phyloP scores from a whole-genome alignment of 164 flowering plant species.

The Taxillus chinensis region DNA sequence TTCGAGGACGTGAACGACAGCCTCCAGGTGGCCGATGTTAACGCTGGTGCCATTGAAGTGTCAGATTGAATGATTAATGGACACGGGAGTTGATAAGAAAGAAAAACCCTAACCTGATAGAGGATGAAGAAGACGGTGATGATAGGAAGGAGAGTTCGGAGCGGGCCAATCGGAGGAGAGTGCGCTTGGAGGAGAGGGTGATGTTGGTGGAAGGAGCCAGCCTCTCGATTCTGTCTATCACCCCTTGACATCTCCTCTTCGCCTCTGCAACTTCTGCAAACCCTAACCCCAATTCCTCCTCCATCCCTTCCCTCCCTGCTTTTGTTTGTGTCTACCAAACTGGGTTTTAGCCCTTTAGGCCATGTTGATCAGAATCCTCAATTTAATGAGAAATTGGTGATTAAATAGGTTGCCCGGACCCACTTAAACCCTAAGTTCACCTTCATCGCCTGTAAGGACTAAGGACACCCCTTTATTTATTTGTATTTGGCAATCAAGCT shows the following conservation, averaged over 20 bases:
- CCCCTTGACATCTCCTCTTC: slow-evolving; percentile 37
- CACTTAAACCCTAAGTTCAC: no score
- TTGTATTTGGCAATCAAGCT: no score
- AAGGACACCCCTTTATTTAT: no score
- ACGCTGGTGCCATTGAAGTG: slow-evolving; percentile 31
- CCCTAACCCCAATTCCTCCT: neutral
- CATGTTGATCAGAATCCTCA: no score
- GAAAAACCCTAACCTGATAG: no score
- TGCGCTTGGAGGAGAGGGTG: slow-evolving; percentile 42
- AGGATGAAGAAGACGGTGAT: slow-evolving; percentile 10
- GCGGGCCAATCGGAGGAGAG: slow-evolving; percentile 45
- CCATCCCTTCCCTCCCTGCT: neutral
- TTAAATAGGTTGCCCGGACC: no score
- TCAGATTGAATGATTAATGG: neutral
- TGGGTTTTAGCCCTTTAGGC: no score
- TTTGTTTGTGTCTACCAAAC: no score
- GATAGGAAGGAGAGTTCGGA: slow-evolving; percentile 75
- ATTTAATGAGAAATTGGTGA: no score
- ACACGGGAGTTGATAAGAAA: neutral
- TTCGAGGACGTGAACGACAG: slow-evolving; percentile 54
- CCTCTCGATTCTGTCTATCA: slow-evolving; percentile 17
- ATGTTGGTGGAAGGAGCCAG: slow-evolving; percentile 29
- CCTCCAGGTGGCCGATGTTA: slow-evolving; percentile 77
- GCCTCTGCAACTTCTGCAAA: slow-evolving; percentile 18
- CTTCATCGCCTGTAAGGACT: no score